These are phyloP conservation scores for Vanrija sp. DNA, from an alignment of 1,284 basidiomycete genomes.

Conservation along the genomic window DNA sequence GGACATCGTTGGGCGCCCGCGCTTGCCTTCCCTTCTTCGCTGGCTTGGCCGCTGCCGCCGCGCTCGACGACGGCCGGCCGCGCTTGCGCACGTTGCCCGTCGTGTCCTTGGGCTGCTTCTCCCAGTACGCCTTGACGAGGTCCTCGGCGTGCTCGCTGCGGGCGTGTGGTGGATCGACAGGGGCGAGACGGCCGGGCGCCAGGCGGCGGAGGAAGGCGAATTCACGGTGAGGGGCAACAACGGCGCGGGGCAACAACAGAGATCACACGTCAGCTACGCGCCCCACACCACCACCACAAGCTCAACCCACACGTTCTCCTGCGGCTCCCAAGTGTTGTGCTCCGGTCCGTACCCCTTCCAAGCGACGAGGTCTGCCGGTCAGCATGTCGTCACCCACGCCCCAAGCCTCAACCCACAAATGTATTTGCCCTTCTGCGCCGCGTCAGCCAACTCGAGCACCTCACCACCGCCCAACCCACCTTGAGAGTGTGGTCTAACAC, in stretches of 20 bases:
- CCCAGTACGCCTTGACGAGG: slow-evolving; percentile 38
- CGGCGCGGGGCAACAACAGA: neutral
- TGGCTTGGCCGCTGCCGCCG: neutral
- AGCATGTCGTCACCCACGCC: neutral
- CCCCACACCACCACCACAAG: neutral
- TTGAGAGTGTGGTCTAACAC: slow-evolving; percentile 20
- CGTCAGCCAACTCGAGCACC: neutral
- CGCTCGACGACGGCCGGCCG: slow-evolving; percentile 45
- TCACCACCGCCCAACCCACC: slow-evolving; percentile 17
- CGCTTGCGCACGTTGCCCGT: slow-evolving; percentile 18
- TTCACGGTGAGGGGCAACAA: too few relatives aligned
- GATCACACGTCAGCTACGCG: neutral
- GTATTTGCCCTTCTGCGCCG: slow-evolving; percentile 11
- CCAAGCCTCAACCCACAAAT: slow-evolving; percentile 13
- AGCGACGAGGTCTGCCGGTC: slow-evolving; percentile 38
- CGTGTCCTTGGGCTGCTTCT: slow-evolving; percentile 15
- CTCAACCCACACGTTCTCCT: slow-evolving; percentile 42
- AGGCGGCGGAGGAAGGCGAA: too few relatives aligned
- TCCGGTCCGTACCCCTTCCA: slow-evolving; percentile 46
- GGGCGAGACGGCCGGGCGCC: too few relatives aligned
- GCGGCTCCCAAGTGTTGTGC: slow-evolving; percentile 40
- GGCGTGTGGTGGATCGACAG: neutral
- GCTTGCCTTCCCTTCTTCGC: too few relatives aligned
- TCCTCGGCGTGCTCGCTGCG: slow-evolving; percentile 35
- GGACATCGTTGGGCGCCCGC: too few relatives aligned